Percentiles rank a stretch among this genome's conserved stretches.
These are phyloP conservation scores for Echites panduratus DNA, from an alignment of 257 asterid species.

Conservation along the genomic window DNA sequence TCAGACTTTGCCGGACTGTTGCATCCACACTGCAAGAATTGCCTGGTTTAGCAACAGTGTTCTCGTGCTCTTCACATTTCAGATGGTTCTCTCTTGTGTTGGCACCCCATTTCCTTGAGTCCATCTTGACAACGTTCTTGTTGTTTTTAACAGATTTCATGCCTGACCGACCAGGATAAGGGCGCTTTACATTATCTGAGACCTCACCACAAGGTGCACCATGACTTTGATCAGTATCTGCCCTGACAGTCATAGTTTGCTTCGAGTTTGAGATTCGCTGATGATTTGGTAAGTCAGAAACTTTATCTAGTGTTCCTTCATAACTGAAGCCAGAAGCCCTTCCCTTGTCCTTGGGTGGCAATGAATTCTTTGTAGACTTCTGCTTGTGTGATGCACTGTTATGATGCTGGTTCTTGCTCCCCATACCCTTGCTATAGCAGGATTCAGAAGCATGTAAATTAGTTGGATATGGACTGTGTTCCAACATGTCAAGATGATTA, in stretches of 20 bases:
- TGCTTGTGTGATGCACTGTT: too few relatives aligned
- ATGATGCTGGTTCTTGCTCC: slow-evolving; percentile 13
- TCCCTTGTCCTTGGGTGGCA: slow-evolving; percentile 23
- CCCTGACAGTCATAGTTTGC: slow-evolving; percentile 23
- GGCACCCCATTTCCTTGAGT: slow-evolving; percentile 31
- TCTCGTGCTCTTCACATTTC: slow-evolving; percentile 25
- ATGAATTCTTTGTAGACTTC: slow-evolving; percentile 28
- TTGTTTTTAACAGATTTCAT: slow-evolving; percentile 29
- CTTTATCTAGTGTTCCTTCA: slow-evolving; percentile 21
- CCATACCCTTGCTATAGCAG: slow-evolving; percentile 19
- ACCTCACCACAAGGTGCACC: slow-evolving; percentile 24
- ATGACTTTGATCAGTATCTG: slow-evolving; percentile 25
- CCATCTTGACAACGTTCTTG: slow-evolving; percentile 31
- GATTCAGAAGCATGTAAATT: slow-evolving; percentile 20
- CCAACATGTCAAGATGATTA: slow-evolving; percentile 20
- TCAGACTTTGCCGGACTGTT: slow-evolving; percentile 18
- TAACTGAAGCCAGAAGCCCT: slow-evolving; percentile 11
- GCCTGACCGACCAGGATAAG: slow-evolving; percentile 25
- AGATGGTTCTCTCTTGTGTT: slow-evolving; percentile 30
- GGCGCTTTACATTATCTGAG: slow-evolving; percentile 21
- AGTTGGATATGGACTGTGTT: slow-evolving; percentile 14
- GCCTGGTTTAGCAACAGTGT: slow-evolving; percentile 21
- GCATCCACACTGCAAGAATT: slow-evolving; percentile 25
- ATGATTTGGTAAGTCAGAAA: slow-evolving; percentile 25
- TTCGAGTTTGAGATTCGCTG: slow-evolving; percentile 28